Evolutionary conservation across 2,329 filamentous ascomycete species (phyloP).

Genomic region (Colletotrichum theobromicola): DNA sequence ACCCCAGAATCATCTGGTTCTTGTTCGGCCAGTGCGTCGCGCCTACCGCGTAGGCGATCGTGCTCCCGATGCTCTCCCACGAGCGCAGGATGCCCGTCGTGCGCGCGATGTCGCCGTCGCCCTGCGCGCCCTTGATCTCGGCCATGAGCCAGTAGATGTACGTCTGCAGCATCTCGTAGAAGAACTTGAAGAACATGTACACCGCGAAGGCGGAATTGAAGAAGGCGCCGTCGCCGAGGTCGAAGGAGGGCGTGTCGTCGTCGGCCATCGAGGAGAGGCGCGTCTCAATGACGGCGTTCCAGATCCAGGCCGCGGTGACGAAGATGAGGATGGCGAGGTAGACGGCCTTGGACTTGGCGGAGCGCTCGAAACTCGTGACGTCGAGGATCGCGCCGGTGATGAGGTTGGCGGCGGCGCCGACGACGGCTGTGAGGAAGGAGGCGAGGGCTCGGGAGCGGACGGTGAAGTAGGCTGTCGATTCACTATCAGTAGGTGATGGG

Average conservation of each 20-base stretch:
- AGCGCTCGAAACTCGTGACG: not conserved
- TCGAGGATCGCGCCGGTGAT: conserved; percentile 6
- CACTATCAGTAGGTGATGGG: not conserved
- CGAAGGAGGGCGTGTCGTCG: not conserved
- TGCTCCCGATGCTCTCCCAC: conserved; percentile 12
- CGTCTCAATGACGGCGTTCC: conserved; percentile 14
- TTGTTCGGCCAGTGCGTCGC: conserved; percentile 15
- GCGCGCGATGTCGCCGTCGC: conserved; percentile 6
- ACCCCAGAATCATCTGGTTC: conserved; percentile 10
- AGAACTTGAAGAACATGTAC: conserved; percentile 19
- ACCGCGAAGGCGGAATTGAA: conserved; percentile 12
- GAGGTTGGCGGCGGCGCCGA: conserved; percentile 4
- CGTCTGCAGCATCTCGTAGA: conserved; percentile 14
- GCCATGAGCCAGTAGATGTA: conserved; percentile 20
- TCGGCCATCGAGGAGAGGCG: conserved; percentile 1
- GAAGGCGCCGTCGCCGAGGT: conserved; percentile 3
- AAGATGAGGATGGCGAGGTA: conserved; percentile 3
- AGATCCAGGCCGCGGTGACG: conserved; percentile 1
- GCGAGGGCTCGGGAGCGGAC: conserved; percentile 10
- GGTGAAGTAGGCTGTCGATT: conserved; percentile 3
- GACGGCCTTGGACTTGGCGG: conserved; percentile 9
- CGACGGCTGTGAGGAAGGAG: conserved; percentile 9
- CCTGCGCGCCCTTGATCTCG: conserved; percentile 14
- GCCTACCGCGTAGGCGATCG: conserved; percentile 5
- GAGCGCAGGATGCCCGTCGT: conserved; percentile 12